Evolutionary conservation across 192 early-diverging fungal species (phyloP).

Genomic region (Gigaspora rosea): DNA sequence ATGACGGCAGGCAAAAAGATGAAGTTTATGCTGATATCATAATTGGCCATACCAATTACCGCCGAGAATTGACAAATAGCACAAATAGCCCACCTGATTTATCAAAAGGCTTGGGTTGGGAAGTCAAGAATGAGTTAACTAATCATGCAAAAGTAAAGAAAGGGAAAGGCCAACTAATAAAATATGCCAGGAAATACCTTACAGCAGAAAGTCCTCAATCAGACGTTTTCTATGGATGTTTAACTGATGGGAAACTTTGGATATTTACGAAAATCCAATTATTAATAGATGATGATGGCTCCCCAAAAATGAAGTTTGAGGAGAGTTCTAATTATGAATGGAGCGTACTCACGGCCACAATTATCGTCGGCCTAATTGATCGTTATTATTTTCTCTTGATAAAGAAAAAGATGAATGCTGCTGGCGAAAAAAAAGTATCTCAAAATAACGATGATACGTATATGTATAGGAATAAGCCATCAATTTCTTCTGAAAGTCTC

Average conservation of each 20-base stretch:
- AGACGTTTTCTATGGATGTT: constrained; percentile 23
- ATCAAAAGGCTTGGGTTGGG: constrained; percentile 21
- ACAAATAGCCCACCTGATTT: constrained; percentile 20
- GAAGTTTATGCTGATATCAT: constrained; percentile 10
- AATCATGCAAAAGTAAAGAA: neutral
- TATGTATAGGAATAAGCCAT: constrained; percentile 20
- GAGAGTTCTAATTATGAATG: constrained; percentile 15
- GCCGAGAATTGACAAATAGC: neutral
- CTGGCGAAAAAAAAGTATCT: constrained; percentile 28
- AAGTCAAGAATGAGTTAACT: constrained; percentile 15
- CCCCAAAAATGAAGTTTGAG: constrained; percentile 18
- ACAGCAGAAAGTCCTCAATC: constrained; percentile 9
- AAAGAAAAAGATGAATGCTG: neutral
- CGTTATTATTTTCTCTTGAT: neutral
- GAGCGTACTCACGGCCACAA: neutral
- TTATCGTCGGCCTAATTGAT: constrained; percentile 7
- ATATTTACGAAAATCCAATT: constrained; percentile 16
- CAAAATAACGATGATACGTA: constrained; percentile 23
- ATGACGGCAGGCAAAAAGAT: neutral
- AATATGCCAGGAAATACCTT: constrained; percentile 29
- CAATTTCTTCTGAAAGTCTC: constrained; percentile 29
- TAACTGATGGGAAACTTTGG: constrained; percentile 25
- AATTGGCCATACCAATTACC: constrained; percentile 18
- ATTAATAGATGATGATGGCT: neutral
- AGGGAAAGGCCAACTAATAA: constrained; percentile 25